Percentiles rank a stretch among this genome's conserved stretches.
phyloP scores from a whole-genome alignment of 2,329 filamentous ascomycete species.

The Diaporthe longicolla region DNA sequence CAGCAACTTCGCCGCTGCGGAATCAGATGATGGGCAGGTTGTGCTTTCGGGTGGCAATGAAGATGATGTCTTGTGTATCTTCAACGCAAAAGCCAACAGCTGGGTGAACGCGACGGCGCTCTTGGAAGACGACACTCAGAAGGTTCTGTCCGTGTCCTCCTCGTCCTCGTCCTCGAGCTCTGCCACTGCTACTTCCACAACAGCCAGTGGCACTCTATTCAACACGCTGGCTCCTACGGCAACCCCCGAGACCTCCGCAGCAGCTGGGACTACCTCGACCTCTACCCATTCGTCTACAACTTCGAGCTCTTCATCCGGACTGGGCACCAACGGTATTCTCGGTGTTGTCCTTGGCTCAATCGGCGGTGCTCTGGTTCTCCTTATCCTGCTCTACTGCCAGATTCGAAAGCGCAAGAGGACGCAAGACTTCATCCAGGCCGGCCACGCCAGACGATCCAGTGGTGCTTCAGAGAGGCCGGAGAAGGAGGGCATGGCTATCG shows the following conservation, averaged over 20 bases:
- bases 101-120: constrained; percentile 82
- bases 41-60: constrained; percentile 83
- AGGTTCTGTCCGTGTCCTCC: constrained; percentile 52
- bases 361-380: constrained; percentile 77
- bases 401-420: constrained; percentile 73
- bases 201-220: constrained; percentile 47
- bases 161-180: constrained; percentile 48
- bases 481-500: constrained; percentile 68
- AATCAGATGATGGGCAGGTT: constrained; percentile 75
- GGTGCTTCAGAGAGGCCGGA: constrained; percentile 62
- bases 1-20: constrained; percentile 79
- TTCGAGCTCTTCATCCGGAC: constrained; percentile 47
- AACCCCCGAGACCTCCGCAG: constrained; percentile 47
- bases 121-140: constrained; percentile 64
- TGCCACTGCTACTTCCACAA: constrained; percentile 49
- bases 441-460: constrained; percentile 59
- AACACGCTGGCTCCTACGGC: constrained; percentile 44
- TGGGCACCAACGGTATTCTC: constrained; percentile 72
- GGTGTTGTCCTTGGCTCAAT: constrained; percentile 88
- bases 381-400: constrained; percentile 80
- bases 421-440: constrained; percentile 63
- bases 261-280: constrained; percentile 47
- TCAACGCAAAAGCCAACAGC: constrained; percentile 79
- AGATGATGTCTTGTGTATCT: constrained; percentile 79
- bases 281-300: constrained; percentile 42